Conservation (phyloP, 2,329 filamentous ascomycete genomes). For the Pezicula neosporulosa region DNA sequence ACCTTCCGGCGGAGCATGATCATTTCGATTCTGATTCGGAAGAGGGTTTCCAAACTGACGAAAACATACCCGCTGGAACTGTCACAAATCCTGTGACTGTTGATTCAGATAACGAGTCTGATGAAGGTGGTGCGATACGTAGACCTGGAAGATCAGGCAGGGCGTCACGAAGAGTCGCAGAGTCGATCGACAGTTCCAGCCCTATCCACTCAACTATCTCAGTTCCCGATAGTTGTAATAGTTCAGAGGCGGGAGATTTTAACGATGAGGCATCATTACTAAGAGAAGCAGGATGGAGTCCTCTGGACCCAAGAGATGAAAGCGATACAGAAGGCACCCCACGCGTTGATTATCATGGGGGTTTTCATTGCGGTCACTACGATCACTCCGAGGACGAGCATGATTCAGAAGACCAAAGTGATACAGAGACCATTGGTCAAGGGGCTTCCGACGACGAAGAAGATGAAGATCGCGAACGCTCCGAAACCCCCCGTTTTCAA, state of each 20-base stretch:
- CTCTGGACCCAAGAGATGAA: conserved; percentile 27
- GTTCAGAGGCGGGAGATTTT: conserved; percentile 24
- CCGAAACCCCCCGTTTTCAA: conserved; percentile 15
- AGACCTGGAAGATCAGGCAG: conserved; percentile 12
- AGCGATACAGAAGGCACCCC: conserved; percentile 20
- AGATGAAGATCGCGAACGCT: conserved; percentile 17
- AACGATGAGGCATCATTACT: conserved; percentile 20
- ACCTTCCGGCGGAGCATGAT: neutral
- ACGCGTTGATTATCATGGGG: conserved; percentile 8
- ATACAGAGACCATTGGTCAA: conserved; percentile 24
- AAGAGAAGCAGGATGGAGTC: conserved; percentile 27
- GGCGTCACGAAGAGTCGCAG: conserved; percentile 3
- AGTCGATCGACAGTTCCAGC: conserved; percentile 1
- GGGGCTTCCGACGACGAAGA: conserved; percentile 19
- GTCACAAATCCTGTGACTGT: neutral
- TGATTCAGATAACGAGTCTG: conserved; percentile 25
- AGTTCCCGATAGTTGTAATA: conserved; percentile 17
- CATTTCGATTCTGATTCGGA: neutral
- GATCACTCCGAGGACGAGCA: conserved; percentile 10
- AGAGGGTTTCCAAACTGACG: neutral
- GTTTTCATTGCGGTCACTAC: conserved; percentile 1
- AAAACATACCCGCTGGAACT: neutral
- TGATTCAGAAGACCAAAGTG: conserved; percentile 20
- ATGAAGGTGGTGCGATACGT: conserved; percentile 27
- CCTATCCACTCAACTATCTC: conserved; percentile 15